Evolutionary conservation across 139 green algal genomes (phyloP), one percentile per base, ranked within the genome.

Genomic region (Tetratostichococcus sp.): DNA sequence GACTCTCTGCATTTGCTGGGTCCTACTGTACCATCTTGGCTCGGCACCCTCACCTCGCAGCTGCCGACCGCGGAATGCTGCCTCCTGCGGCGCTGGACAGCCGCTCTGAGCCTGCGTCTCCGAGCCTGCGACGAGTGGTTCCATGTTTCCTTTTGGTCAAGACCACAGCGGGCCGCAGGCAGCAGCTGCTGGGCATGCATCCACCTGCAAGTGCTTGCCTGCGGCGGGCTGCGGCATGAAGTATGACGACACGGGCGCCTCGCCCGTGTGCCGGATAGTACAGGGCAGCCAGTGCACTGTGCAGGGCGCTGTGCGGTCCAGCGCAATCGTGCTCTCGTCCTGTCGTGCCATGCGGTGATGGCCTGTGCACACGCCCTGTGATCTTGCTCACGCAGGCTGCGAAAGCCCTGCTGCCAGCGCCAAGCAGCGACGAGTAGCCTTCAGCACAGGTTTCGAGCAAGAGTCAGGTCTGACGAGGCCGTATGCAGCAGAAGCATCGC

Each of bases 231-330:
- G 50, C 50, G 67, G 67, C 4, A 72, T 30, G 67, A 72, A 72
- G 23, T 72, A 72, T 30, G 32, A 35, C 17, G 32, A 35, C 35
- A 72, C 67, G 0, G 35, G 35, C 17, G 67, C 67, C 31, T 2
- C 32, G 31, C 67, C 67, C 0, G 67, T 72, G 33, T 58, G 22
- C 16, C 30, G 35, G 67, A 72, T 72, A 17, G 32, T 4, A 30
- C 67, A 72, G 14, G 67, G 67, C 33, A 72, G 19, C 67, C 67
- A 72, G 67, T 72, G 67, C 67, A 72, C 8, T 14, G 16, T 30
- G 31, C 14, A 17, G 8, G 32, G 16, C 19, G 50, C 19, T 17
- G 50, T 4, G 14, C 50, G 14, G 50, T 62, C 50, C 19, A 62
- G 50, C 14, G 14, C 11, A 2, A 62, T 2, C 2, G 50, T 62